These are phyloP conservation scores for Harringtonia aguacate DNA, from an alignment of 2,329 filamentous ascomycete species.

Conservation along the genomic window DNA sequence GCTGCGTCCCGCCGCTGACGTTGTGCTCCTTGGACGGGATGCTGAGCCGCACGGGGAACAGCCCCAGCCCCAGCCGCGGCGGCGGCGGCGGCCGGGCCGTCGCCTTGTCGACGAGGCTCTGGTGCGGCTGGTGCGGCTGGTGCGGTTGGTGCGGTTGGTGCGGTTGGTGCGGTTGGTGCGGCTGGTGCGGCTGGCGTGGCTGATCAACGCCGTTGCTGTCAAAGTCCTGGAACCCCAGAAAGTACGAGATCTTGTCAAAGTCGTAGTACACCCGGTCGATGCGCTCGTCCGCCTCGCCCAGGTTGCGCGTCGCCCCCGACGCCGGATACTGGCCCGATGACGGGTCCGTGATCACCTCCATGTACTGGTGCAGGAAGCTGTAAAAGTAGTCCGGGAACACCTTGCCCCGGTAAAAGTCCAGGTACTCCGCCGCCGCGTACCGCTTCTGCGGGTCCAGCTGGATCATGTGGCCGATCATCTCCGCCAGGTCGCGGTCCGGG, in stretches of 20 bases:
- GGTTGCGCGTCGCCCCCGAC: conserved; percentile 56
- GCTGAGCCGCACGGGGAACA: conserved; percentile 76
- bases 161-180: neutral
- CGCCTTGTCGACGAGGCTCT: neutral
- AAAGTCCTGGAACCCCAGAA: conserved; percentile 61
- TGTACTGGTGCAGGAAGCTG: conserved; percentile 93
- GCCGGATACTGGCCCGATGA: conserved; percentile 66
- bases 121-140: neutral
- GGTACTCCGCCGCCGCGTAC: conserved; percentile 87
- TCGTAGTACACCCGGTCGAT: conserved; percentile 90
- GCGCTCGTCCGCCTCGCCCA: conserved; percentile 82
- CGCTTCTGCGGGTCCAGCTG: conserved; percentile 84
- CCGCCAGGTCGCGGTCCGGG: conserved; percentile 73
- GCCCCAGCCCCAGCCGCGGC: conserved; percentile 41
- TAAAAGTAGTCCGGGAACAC: conserved; percentile 97
- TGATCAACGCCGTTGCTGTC: conserved; percentile 18
- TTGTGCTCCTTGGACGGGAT: conserved; percentile 76
- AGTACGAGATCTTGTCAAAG: conserved; percentile 96
- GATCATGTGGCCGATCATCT: conserved; percentile 93
- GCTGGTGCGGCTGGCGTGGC: neutral
- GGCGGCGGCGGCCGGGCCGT: conserved; percentile 12
- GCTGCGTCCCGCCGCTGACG: conserved; percentile 48
- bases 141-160: neutral
- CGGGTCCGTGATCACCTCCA: conserved; percentile 89
- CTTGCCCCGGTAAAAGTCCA: conserved; percentile 84